Percentiles rank a stretch among this genome's conserved stretches.
Evolutionary conservation across 2,329 filamentous ascomycete genomes (phyloP).

Genomic region (Aspergillus neoniger): DNA sequence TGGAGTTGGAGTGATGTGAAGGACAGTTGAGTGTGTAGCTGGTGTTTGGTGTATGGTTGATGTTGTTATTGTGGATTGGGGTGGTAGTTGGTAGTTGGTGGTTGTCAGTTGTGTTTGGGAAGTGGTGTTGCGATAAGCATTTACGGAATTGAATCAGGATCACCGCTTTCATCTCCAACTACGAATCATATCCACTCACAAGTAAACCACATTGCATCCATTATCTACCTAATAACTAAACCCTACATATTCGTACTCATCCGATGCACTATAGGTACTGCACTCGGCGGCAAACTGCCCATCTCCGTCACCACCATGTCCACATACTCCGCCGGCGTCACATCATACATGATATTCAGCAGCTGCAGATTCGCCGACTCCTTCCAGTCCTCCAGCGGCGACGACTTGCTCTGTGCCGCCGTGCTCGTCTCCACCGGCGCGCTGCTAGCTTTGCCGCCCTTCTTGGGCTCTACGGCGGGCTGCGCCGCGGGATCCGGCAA

Average conservation of each 20-base stretch:
- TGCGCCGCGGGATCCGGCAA: slow-evolving; percentile 30
- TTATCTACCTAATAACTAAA: background rate
- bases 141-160: background rate
- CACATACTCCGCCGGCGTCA: slow-evolving; percentile 83
- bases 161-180: background rate
- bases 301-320: slow-evolving; percentile 89
- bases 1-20: background rate
- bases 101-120: background rate
- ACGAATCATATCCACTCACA: background rate
- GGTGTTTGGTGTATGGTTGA: background rate
- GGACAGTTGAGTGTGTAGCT: background rate
- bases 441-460: slow-evolving; percentile 32
- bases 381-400: slow-evolving; percentile 55
- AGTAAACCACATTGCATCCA: background rate
- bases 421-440: slow-evolving; percentile 25
- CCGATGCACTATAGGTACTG: slow-evolving; percentile 74
- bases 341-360: slow-evolving; percentile 83
- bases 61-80: background rate
- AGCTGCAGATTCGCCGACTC: slow-evolving; percentile 63
- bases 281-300: slow-evolving; percentile 80
- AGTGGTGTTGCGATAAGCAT: background rate
- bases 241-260: slow-evolving; percentile 49
- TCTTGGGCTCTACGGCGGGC: slow-evolving; percentile 30
- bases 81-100: background rate
- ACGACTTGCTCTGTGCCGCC: slow-evolving; percentile 29